Evolutionary conservation across 345 rosid species (phyloP), one percentile per base, ranked within the genome.

Genomic region (Euphorbia tirucalli): DNA sequence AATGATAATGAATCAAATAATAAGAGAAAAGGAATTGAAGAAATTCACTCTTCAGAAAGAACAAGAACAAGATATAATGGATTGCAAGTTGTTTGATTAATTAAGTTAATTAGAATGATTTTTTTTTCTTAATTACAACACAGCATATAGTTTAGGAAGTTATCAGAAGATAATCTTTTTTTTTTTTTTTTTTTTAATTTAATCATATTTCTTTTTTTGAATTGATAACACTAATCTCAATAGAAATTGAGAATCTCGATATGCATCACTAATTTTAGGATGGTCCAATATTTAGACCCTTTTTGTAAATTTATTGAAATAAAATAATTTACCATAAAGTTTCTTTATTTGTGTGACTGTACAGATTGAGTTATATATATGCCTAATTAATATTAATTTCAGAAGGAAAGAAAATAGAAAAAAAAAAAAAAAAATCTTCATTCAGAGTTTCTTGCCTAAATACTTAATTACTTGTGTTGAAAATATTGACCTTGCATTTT

Each of bases 1-100:
- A 71, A 28, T 15, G 85, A 80, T 71, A 30, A 48, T 65, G 61
- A 65, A 41, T 25, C 60, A 9, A 68, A 58, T 43, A 82, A 81
- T 32, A 80, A 82, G 74, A 85, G 86, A 74, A 86, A 84, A 73
- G 79, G 73, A 16, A 75, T 70, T 37, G 84, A 72, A 70, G 87
- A 84, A 54, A 77, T 70, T 35, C 63, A 61, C 35, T 76, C 85
- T 15, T 61, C 79, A 19, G 85, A 75, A 15, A 75, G 72, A 73
- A 62, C 85, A 61, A 82, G 76, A 73, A 49, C 80, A 30, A 74
- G 82, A 75, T 81, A 71, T 58, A 62, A 70, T 52, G 74, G 25
- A 11, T 21, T 75, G 54, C 65, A 62, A 75, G 58, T 75, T 55
- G 44, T 31, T 13, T 75, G 69, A 75, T 58, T 48, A 21, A 18